Conservation (phyloP, 2,329 filamentous ascomycete species). For the Juglanconis sp. region DNA sequence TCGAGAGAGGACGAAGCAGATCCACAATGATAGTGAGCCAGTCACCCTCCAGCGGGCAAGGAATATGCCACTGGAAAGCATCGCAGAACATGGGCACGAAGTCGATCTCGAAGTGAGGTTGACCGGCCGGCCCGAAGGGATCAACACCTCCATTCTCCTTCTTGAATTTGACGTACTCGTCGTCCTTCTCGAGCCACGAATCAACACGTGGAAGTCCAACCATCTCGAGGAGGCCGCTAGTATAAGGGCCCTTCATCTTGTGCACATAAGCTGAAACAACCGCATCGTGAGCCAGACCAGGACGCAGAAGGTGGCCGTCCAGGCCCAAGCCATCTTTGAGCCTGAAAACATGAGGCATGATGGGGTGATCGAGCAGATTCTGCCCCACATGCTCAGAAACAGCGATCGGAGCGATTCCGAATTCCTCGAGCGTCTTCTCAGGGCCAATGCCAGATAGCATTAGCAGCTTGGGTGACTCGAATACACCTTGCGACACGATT, state of each 20-base stretch:
- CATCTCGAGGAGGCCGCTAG: slow-evolving; percentile 44
- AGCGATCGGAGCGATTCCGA: slow-evolving; percentile 51
- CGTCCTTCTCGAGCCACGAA: slow-evolving; percentile 44
- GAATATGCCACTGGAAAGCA: slow-evolving; percentile 48
- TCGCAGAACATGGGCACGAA: slow-evolving; percentile 56
- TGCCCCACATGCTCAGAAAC: slow-evolving; percentile 61
- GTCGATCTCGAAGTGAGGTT: slow-evolving; percentile 61
- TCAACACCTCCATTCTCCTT: slow-evolving; percentile 42
- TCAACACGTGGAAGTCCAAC: slow-evolving; percentile 58
- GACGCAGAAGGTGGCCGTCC: slow-evolving; percentile 38
- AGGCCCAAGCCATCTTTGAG: slow-evolving; percentile 39
- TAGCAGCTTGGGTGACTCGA: slow-evolving; percentile 63
- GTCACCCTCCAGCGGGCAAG: slow-evolving; percentile 38
- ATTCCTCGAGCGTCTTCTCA: slow-evolving; percentile 44
- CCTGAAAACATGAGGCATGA: slow-evolving; percentile 47
- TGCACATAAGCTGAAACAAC: slow-evolving; percentile 34
- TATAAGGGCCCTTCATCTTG: slow-evolving; percentile 36
- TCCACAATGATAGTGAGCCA: slow-evolving; percentile 56
- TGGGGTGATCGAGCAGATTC: slow-evolving; percentile 62
- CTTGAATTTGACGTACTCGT: slow-evolving; percentile 43
- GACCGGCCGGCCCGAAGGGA: slow-evolving; percentile 53
- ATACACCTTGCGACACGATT: slow-evolving; percentile 50
- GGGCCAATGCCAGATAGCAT: slow-evolving; percentile 64
- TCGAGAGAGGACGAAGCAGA: slow-evolving; percentile 38
- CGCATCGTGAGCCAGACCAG: slow-evolving; percentile 31